These are phyloP conservation scores for Mortierella claussenii DNA, from an alignment of 192 early-diverging fungal genomes.

Conservation along the genomic window DNA sequence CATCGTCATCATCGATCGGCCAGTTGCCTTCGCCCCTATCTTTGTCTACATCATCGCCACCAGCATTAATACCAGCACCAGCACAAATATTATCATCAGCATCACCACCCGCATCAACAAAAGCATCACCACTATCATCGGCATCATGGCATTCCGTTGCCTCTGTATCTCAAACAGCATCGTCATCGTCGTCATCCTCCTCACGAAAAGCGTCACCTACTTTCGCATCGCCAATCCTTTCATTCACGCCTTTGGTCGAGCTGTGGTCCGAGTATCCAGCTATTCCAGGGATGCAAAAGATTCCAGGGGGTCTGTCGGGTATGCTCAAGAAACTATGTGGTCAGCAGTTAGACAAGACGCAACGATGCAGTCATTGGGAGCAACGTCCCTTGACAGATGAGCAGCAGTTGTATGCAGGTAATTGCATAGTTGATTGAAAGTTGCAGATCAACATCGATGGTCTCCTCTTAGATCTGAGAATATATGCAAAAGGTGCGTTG, in stretches of 20 bases:
- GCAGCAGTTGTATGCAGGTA: conserved; percentile 30
- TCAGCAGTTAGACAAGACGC: conserved; percentile 19
- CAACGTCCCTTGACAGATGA: conserved; percentile 18
- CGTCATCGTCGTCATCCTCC: not conserved
- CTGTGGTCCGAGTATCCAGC: not conserved
- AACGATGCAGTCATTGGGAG: conserved; percentile 38
- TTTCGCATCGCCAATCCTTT: not conserved
- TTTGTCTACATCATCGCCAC: not conserved
- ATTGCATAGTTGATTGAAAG: not conserved
- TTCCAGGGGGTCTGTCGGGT: conserved; percentile 21
- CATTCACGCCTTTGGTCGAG: not conserved
- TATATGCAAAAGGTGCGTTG: no score
- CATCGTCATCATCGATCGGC: not conserved
- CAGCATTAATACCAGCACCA: not conserved
- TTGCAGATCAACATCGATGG: no score
- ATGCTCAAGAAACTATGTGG: conserved; percentile 13
- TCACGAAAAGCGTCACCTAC: not conserved
- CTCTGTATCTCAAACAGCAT: not conserved
- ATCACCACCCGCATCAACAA: not conserved
- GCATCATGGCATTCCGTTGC: not conserved
- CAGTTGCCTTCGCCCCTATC: not conserved
- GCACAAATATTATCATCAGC: no score
- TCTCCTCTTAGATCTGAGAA: no score
- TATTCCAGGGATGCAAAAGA: not conserved
- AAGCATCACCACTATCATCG: not conserved